phyloP scores from a whole-genome alignment of 306 rosid species.

The Acacia confusa region DNA sequence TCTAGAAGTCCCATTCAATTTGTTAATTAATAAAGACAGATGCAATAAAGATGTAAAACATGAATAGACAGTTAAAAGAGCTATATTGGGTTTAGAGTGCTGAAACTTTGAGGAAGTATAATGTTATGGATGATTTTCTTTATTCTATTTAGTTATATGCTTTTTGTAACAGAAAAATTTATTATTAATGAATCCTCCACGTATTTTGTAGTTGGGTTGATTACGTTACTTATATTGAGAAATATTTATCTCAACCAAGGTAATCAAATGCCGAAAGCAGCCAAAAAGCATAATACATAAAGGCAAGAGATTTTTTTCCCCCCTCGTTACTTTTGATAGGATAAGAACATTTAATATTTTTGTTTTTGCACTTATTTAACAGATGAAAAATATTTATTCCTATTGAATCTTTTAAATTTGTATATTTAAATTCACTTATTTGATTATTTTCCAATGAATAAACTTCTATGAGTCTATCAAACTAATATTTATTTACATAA shows the following conservation, averaged over 20 bases:
- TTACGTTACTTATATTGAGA: not conserved
- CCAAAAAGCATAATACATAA: not conserved
- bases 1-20: not conserved
- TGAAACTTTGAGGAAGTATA: not conserved
- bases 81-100: not conserved
- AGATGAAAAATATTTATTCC: no score
- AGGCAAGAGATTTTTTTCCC: no score
- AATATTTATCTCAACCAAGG: not conserved
- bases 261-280: not conserved
- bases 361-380: not conserved
- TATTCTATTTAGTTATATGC: not conserved
- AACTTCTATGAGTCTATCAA: not conserved
- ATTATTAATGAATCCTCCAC: not conserved
- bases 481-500: not conserved
- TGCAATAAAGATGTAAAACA: not conserved
- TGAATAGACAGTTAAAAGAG: not conserved
- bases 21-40: slow-evolving; percentile 1
- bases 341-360: not conserved
- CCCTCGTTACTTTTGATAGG: not conserved
- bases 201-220: not conserved
- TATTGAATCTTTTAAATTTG: not conserved
- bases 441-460: not conserved
- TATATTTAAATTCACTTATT: not conserved
- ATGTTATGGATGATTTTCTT: not conserved
- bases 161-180: not conserved